Percentiles rank a stretch among this genome's conserved stretches.
Evolutionary conservation across 768 basidiomycete genomes (phyloP).

Genomic region (Phallus indusiatus): DNA sequence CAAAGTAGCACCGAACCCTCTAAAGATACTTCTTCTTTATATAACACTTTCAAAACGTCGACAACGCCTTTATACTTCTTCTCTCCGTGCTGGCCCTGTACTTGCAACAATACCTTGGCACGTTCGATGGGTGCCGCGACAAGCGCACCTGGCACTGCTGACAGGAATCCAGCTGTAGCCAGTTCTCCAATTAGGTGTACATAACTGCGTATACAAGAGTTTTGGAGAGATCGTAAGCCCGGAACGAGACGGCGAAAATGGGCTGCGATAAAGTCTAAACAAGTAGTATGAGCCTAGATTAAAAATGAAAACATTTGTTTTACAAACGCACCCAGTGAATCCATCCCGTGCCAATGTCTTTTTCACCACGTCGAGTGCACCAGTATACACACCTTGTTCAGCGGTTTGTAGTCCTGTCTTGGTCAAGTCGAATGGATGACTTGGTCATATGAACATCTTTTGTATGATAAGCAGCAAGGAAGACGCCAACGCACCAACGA

Average conservation of each 20-base stretch:
- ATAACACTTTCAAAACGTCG: slow-evolving; percentile 84
- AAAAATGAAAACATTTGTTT: too few relatives aligned
- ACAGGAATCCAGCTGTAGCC: slow-evolving; percentile 88
- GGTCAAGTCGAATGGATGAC: slow-evolving; percentile 96
- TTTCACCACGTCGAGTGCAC: slow-evolving; percentile 88
- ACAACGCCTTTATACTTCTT: slow-evolving; percentile 80
- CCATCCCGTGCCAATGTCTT: slow-evolving; percentile 91
- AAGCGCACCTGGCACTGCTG: slow-evolving; percentile 84
- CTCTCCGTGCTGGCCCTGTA: slow-evolving; percentile 78
- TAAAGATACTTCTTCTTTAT: slow-evolving; percentile 87
- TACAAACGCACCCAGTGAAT: slow-evolving; percentile 57
- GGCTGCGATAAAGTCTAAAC: slow-evolving; percentile 85
- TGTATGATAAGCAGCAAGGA: neutral
- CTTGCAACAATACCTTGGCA: slow-evolving; percentile 91
- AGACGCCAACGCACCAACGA: slow-evolving; percentile 63
- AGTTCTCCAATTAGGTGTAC: slow-evolving; percentile 88
- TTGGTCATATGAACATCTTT: slow-evolving; percentile 27
- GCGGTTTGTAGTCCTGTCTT: slow-evolving; percentile 97
- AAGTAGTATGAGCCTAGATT: too few relatives aligned
- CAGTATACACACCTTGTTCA: slow-evolving; percentile 75
- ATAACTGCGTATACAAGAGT: slow-evolving; percentile 60
- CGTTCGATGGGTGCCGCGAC: slow-evolving; percentile 95
- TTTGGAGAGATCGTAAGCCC: slow-evolving; percentile 95
- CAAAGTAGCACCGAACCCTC: slow-evolving; percentile 86
- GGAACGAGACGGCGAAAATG: slow-evolving; percentile 96